phyloP scores from a whole-genome alignment of 345 rosid genomes.

The Ceriops zippeliana region DNA sequence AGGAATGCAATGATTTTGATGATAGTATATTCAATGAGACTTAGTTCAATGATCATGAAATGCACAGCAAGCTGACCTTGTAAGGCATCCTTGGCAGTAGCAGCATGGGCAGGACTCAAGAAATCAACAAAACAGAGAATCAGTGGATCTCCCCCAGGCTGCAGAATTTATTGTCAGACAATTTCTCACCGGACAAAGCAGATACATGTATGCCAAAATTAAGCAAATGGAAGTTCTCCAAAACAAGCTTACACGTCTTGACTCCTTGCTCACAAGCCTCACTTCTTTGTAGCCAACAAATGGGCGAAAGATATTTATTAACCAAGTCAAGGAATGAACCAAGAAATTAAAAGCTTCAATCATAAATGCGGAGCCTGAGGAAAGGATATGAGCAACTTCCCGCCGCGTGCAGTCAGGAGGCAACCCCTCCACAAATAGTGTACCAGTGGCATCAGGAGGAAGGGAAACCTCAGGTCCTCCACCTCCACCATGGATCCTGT shows the following conservation, averaged over 20 bases:
- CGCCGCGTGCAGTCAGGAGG: constrained; percentile 51
- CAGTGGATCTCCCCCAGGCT: constrained; percentile 57
- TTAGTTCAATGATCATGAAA: neutral
- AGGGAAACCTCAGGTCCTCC: constrained; percentile 48
- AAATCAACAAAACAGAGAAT: constrained; percentile 72
- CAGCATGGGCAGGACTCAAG: constrained; percentile 61
- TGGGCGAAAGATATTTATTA: constrained; percentile 61
- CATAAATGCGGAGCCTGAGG: neutral
- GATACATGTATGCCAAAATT: no score
- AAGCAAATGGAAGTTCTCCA: neutral
- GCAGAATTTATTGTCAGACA: constrained; percentile 21
- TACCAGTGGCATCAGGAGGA: constrained; percentile 59
- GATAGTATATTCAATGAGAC: no score
- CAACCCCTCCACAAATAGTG: constrained; percentile 65
- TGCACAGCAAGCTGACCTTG: constrained; percentile 47
- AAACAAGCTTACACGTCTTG: constrained; percentile 45
- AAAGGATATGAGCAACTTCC: constrained; percentile 66
- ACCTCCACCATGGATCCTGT: constrained; percentile 39
- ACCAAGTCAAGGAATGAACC: constrained; percentile 39
- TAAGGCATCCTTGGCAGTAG: constrained; percentile 63
- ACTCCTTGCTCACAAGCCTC: constrained; percentile 63
- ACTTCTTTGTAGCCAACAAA: constrained; percentile 76
- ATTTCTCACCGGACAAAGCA: constrained; percentile 6
- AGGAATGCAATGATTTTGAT: neutral
- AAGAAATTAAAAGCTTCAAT: neutral